Conservation (phyloP, 2,329 filamentous ascomycete genomes). For the Ascomycota sp. region DNA sequence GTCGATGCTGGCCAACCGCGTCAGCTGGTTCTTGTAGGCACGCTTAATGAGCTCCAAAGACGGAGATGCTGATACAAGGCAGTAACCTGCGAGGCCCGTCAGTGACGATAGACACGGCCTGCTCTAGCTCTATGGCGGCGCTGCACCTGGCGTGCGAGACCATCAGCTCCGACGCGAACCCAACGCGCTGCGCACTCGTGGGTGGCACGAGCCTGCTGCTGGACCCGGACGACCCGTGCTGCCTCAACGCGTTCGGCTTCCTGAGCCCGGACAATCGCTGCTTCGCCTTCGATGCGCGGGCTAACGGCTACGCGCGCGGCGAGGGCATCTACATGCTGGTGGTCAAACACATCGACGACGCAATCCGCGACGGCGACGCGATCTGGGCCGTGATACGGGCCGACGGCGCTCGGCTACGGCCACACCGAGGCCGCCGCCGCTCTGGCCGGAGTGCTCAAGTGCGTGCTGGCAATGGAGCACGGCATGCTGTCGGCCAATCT, state of each 20-base stretch:
- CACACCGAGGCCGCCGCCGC: too few species aligned
- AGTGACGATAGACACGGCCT: background rate
- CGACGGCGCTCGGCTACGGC: too few species aligned
- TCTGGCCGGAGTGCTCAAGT: too few species aligned
- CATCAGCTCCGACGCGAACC: background rate
- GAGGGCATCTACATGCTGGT: background rate
- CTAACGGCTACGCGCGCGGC: background rate
- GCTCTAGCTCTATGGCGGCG: background rate
- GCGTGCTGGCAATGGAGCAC: slow-evolving; percentile 1
- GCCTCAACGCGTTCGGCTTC: background rate
- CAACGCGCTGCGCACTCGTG: background rate
- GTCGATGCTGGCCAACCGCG: slow-evolving; percentile 4
- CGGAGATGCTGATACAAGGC: background rate
- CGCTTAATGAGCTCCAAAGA: background rate
- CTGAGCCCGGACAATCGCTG: background rate
- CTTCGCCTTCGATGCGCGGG: background rate
- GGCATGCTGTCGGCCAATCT: slow-evolving; percentile 2
- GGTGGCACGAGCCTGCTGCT: background rate
- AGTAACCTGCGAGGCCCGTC: background rate
- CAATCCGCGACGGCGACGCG: background rate
- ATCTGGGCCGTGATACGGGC: background rate
- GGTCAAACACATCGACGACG: background rate
- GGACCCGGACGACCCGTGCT: background rate
- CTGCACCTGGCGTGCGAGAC: background rate
- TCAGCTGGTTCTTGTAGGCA: slow-evolving; percentile 13